Conservation (phyloP, 768 basidiomycete species). For the Rhodosporidiobolus sp. region DNA sequence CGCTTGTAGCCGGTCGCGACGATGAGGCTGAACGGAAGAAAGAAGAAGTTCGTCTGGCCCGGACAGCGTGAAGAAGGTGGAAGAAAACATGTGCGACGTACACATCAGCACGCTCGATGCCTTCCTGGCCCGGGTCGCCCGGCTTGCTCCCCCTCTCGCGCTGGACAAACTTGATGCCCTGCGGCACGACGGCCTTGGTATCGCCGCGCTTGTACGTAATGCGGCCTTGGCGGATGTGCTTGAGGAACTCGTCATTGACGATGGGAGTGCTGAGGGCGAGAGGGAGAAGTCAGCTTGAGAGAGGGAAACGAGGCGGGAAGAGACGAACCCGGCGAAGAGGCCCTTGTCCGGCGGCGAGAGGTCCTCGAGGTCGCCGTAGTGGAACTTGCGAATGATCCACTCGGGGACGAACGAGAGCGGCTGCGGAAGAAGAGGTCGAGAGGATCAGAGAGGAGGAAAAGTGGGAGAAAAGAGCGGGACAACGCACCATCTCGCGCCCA, state of each 20-base stretch:
- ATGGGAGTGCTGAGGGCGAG: conserved; percentile 39
- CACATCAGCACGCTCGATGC: conserved; percentile 53
- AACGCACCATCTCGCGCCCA: conserved; percentile 55
- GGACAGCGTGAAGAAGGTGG: not conserved
- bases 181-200: conserved; percentile 51
- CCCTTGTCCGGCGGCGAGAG: conserved; percentile 43
- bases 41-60: too few species aligned
- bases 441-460: not conserved
- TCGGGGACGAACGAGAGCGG: conserved; percentile 20
- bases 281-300: conserved; percentile 22
- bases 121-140: conserved; percentile 47
- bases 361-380: conserved; percentile 28
- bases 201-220: conserved; percentile 57
- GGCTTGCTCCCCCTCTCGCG: conserved; percentile 50
- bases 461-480: not conserved
- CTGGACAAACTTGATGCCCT: conserved; percentile 52
- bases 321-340: conserved; percentile 55
- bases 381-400: conserved; percentile 22
- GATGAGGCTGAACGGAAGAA: conserved; percentile 47
- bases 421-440: not conserved
- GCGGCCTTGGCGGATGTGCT: conserved; percentile 52
- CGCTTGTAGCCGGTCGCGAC: conserved; percentile 59
- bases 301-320: conserved; percentile 37
- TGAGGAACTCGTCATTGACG: conserved; percentile 58
- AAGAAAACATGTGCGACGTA: not conserved